A percentile compares a stretch with the other conserved stretches of the same genome.
Evolutionary conservation across 768 basidiomycete species (phyloP).

Genomic region (Tylopilus plumbeoviolaceoides): DNA sequence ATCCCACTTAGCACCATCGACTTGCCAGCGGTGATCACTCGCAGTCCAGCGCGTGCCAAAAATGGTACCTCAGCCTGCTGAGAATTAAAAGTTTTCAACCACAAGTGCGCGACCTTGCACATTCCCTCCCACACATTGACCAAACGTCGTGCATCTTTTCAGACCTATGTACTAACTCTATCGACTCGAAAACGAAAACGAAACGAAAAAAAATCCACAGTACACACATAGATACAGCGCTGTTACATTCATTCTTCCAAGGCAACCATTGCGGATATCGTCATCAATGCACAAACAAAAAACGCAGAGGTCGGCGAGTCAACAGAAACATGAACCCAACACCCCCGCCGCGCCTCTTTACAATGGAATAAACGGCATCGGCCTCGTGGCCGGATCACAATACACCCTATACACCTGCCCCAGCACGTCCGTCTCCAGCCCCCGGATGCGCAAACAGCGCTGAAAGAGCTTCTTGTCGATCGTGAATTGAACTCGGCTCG

Average conservation of each 20-base stretch:
- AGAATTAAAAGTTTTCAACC: too few species aligned
- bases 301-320: not conserved
- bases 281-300: not conserved
- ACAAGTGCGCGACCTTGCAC: too few species aligned
- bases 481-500: conserved; percentile 64
- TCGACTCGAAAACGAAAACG: not conserved
- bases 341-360: conserved; percentile 1
- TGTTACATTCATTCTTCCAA: conserved; percentile 11
- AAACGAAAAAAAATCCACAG: conserved; percentile 5
- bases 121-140: not conserved
- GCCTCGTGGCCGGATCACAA: conserved; percentile 19
- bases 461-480: conserved; percentile 76
- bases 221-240: conserved; percentile 25
- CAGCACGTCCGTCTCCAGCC: conserved; percentile 53
- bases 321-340: not conserved
- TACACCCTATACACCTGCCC: conserved; percentile 43
- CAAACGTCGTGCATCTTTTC: not conserved
- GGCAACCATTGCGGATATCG: conserved; percentile 16
- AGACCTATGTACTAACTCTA: not conserved
- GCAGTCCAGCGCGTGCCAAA: too few species aligned
- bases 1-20: too few species aligned
- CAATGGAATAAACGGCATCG: conserved; percentile 20
- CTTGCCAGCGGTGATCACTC: too few species aligned
- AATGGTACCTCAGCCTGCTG: too few species aligned
- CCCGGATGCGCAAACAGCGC: conserved; percentile 66